Base-by-base conservation (phyloP, 2,329 filamentous ascomycete species). In the Talaromyces islandicus region DNA sequence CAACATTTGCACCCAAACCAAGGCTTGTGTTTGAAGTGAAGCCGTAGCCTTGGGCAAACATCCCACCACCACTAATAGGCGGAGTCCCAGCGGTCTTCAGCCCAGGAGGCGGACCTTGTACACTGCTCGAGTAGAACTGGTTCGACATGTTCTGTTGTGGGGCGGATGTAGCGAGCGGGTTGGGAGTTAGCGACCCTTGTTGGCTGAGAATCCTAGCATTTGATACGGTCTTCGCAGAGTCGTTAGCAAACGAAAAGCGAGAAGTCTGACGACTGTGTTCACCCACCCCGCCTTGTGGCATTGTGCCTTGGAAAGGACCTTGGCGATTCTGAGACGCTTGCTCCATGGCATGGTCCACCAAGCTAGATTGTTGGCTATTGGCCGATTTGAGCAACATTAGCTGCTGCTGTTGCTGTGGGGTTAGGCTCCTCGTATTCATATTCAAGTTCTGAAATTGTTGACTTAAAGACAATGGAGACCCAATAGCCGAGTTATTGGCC, bases 81-180 rank as follows among this genome's bases (percentile, higher is more conserved):
- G 94, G 93, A 19, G 93, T 97, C 48, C 92, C 91, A 2, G 92
- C 92, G 24, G 93, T 95, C 78, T 99, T 99, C 29, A 99, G 81
- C 10, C 94, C 94, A 0, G 94, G 95, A 62, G 94, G 94, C 29
- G 95, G 94, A 3, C 92, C 93, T 69, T 95, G 91, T 69, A 97
- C 91, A 10, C 90, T 90, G 58, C 86, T 88, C 54, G 88, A 85
- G 73, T 94, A 97, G 72, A 91, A 94, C 64, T 90, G 89, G 64
- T 82, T 85, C 65, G 82, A 75, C 56, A 83, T 72, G 29, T 65
- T 65, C 48, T 76, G 74, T 63, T 76, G 75, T 27, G 72, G 70
- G 50, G 68, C 73, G 14, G 74, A 72, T 4, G 72, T 70, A 11
- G 71, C 68, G 38, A 77, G 66, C 11, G 74, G 72, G 55, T 75